Conservation (phyloP, 139 green algal species). For the Chlorella sorokiniana region DNA sequence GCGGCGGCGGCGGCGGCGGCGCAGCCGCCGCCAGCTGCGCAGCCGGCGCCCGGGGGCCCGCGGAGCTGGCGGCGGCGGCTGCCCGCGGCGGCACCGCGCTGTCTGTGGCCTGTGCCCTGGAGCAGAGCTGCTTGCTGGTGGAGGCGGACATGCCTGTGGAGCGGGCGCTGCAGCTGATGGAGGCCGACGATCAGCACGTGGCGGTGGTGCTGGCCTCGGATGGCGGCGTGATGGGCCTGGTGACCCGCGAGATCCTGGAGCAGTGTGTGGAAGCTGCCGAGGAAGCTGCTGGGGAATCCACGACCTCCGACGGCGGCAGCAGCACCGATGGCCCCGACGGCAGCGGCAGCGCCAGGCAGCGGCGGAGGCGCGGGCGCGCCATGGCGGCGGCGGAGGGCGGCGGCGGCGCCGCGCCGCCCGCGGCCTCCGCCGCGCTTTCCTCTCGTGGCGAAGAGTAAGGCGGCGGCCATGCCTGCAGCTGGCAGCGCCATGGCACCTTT, state of each 20-base stretch:
- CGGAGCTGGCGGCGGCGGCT: neutral
- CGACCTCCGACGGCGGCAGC: neutral
- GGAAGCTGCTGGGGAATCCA: neutral
- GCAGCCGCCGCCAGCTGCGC: neutral
- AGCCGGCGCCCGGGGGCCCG: too few relatives aligned
- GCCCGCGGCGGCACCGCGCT: neutral
- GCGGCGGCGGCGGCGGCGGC: neutral
- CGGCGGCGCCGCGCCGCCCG: neutral
- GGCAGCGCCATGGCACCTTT: too few relatives aligned
- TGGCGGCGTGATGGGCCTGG: slow-evolving; percentile 37
- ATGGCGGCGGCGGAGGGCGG: neutral
- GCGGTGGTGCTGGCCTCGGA: slow-evolving; percentile 36
- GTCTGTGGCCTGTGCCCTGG: neutral
- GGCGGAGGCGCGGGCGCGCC: neutral
- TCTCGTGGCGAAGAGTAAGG: neutral
- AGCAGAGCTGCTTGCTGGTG: slow-evolving; percentile 38
- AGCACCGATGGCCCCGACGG: neutral
- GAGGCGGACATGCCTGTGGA: neutral
- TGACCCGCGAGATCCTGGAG: slow-evolving; percentile 26
- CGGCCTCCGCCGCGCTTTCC: neutral
- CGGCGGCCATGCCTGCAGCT: neutral
- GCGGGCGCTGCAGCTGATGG: slow-evolving; percentile 29
- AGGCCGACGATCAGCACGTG: slow-evolving; percentile 7
- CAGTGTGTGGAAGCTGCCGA: slow-evolving; percentile 10
- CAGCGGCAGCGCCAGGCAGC: neutral